Percentiles rank a stretch among this genome's conserved stretches.
Evolutionary conservation across 148 eudicot species (phyloP).

Genomic region (Vaccinium vitisidaea): DNA sequence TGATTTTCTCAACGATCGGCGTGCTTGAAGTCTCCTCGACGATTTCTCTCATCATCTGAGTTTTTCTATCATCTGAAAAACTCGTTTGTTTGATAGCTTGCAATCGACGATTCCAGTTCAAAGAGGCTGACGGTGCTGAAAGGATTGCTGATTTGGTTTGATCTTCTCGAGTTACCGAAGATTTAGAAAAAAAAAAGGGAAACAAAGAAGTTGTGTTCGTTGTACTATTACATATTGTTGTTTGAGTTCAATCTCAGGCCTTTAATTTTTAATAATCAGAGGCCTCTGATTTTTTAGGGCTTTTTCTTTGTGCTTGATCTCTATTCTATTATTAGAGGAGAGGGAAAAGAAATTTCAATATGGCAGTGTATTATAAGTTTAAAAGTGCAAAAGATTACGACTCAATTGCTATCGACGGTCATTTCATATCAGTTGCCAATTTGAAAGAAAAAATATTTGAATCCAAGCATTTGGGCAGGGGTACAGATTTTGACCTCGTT

Average conservation of each 20-base stretch:
- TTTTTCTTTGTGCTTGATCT: slow-evolving; percentile 22
- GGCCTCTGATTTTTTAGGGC: slow-evolving; percentile 20
- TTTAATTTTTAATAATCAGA: background rate
- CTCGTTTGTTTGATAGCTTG: background rate
- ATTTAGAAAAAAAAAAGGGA: slow-evolving; percentile 15
- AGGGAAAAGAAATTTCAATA: slow-evolving; percentile 24
- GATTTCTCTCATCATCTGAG: background rate
- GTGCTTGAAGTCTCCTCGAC: background rate
- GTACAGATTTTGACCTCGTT: slow-evolving; percentile 90
- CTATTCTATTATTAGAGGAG: slow-evolving; percentile 8
- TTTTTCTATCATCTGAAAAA: background rate
- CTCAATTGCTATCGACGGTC: slow-evolving; percentile 76
- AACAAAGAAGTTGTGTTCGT: slow-evolving; percentile 16
- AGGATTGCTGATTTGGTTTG: slow-evolving; percentile 28
- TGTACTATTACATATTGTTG: slow-evolving; percentile 29
- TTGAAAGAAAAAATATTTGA: slow-evolving; percentile 87
- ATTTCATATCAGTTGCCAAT: slow-evolving; percentile 70
- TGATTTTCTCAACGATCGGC: background rate
- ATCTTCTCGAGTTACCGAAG: slow-evolving; percentile 23
- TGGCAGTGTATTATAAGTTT: slow-evolving; percentile 96
- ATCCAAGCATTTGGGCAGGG: slow-evolving; percentile 93
- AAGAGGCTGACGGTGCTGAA: background rate
- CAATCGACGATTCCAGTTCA: background rate
- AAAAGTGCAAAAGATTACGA: slow-evolving; percentile 98
- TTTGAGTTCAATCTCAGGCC: slow-evolving; percentile 34